Percentiles rank a stretch among this genome's conserved stretches.
These are phyloP conservation scores for Botrytis galanthina DNA, from an alignment of 2,329 filamentous ascomycete genomes.

Conservation along the genomic window DNA sequence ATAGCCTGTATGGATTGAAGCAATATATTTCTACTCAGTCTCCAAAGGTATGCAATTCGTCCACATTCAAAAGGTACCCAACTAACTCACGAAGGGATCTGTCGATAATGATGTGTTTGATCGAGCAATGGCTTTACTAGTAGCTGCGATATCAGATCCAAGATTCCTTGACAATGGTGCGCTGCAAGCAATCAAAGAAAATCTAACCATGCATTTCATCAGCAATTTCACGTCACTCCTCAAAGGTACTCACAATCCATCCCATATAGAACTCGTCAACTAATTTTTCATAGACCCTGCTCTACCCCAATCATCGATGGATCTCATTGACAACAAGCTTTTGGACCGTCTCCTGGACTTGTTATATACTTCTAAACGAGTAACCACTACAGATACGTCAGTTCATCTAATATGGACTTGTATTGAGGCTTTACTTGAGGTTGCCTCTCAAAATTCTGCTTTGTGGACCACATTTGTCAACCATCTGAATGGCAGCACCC, in stretches of 20 bases:
- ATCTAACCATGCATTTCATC: conserved; percentile 54
- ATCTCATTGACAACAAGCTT: conserved; percentile 39
- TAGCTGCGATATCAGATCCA: conserved; percentile 59
- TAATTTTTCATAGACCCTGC: conserved; percentile 40
- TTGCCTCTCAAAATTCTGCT: conserved; percentile 45
- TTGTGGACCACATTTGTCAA: conserved; percentile 47
- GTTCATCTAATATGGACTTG: conserved; percentile 43
- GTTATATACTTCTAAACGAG: conserved; percentile 31
- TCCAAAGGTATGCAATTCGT: conserved; percentile 32
- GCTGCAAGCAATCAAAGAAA: conserved; percentile 46
- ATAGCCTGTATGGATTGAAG: conserved; percentile 65
- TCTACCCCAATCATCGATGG: conserved; percentile 37
- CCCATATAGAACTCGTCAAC: conserved; percentile 19
- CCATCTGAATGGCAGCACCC: conserved; percentile 39
- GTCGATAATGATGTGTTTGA: conserved; percentile 41
- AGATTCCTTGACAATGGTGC: conserved; percentile 49
- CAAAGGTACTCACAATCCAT: conserved; percentile 43
- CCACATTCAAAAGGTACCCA: not conserved
- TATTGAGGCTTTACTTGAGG: conserved; percentile 50
- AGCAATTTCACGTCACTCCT: conserved; percentile 56
- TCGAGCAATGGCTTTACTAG: conserved; percentile 52
- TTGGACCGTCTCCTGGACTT: conserved; percentile 38
- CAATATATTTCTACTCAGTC: conserved; percentile 51
- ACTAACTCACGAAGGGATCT: conserved; percentile 28
- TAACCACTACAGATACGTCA: conserved; percentile 31